Percentiles rank a stretch among this genome's conserved stretches.
Evolutionary conservation across 2,329 filamentous ascomycete species (phyloP).

Genomic region (Fusarium aywerte): DNA sequence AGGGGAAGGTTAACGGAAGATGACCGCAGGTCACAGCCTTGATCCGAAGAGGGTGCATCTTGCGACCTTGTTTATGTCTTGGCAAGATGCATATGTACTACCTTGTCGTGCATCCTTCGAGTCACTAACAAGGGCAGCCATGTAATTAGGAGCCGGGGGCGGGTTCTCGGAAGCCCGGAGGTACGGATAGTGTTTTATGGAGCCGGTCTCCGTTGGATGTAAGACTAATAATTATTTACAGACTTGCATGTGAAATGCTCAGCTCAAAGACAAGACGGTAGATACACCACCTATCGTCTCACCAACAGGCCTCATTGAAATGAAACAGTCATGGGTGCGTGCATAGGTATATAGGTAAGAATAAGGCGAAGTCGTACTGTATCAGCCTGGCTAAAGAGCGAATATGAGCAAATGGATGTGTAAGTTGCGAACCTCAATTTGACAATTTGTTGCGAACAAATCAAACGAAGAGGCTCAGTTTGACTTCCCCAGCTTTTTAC

Average conservation of each 20-base stretch:
- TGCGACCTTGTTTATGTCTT: slow-evolving; percentile 21
- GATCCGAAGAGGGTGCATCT: slow-evolving; percentile 24
- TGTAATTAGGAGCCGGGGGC: slow-evolving; percentile 22
- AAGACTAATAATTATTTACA: neutral
- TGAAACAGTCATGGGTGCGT: neutral
- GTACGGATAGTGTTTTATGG: slow-evolving; percentile 27
- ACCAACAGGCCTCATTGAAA: neutral
- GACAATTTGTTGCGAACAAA: neutral
- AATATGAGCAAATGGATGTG: neutral
- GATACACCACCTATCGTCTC: neutral
- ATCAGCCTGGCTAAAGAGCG: neutral
- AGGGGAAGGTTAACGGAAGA: slow-evolving; percentile 38
- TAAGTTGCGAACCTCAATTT: neutral
- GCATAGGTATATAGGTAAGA: neutral
- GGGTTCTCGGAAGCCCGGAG: slow-evolving; percentile 19
- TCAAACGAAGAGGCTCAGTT: slow-evolving; percentile 11
- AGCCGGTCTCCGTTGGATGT: neutral
- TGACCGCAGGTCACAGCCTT: slow-evolving; percentile 34
- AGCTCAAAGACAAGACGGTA: neutral
- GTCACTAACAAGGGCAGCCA: slow-evolving; percentile 22
- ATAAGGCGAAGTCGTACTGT: neutral
- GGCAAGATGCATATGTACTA: slow-evolving; percentile 22
- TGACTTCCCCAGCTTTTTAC: slow-evolving; percentile 38
- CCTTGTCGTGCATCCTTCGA: slow-evolving; percentile 20
- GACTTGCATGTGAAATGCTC: slow-evolving; percentile 34